A percentile compares a stretch with the other conserved stretches of the same genome.
phyloP scores from a whole-genome alignment of 768 basidiomycete genomes.

The Gyrodon lividus region DNA sequence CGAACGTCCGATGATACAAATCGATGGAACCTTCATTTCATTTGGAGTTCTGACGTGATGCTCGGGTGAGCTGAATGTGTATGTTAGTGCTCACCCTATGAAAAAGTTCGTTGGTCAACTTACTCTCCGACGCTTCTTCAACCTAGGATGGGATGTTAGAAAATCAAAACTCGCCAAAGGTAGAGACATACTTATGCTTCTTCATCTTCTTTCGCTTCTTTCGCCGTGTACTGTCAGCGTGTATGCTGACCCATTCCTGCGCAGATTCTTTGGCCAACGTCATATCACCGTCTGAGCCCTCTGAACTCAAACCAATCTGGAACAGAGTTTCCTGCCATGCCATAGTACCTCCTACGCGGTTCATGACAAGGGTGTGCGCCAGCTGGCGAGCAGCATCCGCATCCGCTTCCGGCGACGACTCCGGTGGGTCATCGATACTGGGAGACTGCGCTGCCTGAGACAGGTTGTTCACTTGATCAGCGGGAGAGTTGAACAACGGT shows the following conservation, averaged over 20 bases:
- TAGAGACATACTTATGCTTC: conserved; percentile 82
- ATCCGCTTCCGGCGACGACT: conserved; percentile 65
- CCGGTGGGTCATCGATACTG: conserved; percentile 43
- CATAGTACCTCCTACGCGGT: conserved; percentile 55
- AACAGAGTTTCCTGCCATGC: conserved; percentile 71
- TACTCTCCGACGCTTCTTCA: conserved; percentile 89
- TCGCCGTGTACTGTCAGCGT: conserved; percentile 80
- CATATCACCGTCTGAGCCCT: conserved; percentile 48
- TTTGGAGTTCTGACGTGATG: conserved; percentile 30
- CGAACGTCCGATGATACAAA: background rate
- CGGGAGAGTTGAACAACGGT: conserved; percentile 17
- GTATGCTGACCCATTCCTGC: conserved; percentile 60
- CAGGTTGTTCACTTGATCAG: conserved; percentile 27
- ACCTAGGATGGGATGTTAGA: conserved; percentile 41
- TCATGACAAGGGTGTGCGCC: conserved; percentile 70
- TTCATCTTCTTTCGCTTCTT: conserved; percentile 94
- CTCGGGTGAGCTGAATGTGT: conserved; percentile 44
- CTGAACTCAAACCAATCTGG: conserved; percentile 59
- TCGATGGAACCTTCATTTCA: conserved; percentile 11
- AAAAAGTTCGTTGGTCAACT: conserved; percentile 22
- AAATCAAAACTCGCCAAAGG: conserved; percentile 4
- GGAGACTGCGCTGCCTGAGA: conserved; percentile 24
- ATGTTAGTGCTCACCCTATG: conserved; percentile 15
- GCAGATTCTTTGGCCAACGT: conserved; percentile 53
- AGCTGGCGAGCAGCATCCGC: conserved; percentile 79